These are phyloP conservation scores for Annona cherimola DNA, from an alignment of 164 flowering plant species.

Conservation along the genomic window DNA sequence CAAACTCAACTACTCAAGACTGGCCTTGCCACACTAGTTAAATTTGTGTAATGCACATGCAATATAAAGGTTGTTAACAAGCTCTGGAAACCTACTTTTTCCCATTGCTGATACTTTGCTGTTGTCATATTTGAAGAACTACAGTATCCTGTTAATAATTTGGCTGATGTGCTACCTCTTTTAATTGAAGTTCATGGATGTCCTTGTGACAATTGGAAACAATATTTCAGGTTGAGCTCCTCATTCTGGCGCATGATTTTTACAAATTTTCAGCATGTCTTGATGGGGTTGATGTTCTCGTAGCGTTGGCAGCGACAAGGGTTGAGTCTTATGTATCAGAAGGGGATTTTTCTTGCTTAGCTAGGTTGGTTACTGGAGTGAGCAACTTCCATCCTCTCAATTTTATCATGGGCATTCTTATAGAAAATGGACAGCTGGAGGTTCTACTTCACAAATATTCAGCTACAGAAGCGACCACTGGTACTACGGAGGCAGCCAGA, in stretches of 20 bases:
- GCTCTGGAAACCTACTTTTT: too few relatives aligned
- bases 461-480: slow-evolving; percentile 67
- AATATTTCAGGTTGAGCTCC: slow-evolving; percentile 88
- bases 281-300: slow-evolving; percentile 99
- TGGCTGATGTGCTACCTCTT: too few relatives aligned
- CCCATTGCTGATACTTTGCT: too few relatives aligned
- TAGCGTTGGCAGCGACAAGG: slow-evolving; percentile 96
- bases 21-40: too few relatives aligned
- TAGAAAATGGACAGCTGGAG: slow-evolving; percentile 93
- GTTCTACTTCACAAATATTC: slow-evolving; percentile 93
- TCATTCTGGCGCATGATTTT: slow-evolving; percentile 94
- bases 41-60: too few relatives aligned
- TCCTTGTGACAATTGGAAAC: slow-evolving; percentile 2
- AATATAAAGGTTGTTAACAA: too few relatives aligned
- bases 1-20: too few relatives aligned
- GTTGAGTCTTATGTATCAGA: slow-evolving; percentile 96
- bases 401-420: slow-evolving; percentile 93
- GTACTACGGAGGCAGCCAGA: slow-evolving; percentile 76
- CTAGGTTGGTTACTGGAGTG: slow-evolving; percentile 94
- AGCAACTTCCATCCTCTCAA: slow-evolving; percentile 93
- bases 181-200: neutral
- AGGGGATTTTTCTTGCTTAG: slow-evolving; percentile 97
- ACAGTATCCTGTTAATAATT: too few relatives aligned
- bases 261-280: slow-evolving; percentile 97
- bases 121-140: too few relatives aligned